Conservation (phyloP, 768 basidiomycete genomes). For the Suillus subaureus region DNA sequence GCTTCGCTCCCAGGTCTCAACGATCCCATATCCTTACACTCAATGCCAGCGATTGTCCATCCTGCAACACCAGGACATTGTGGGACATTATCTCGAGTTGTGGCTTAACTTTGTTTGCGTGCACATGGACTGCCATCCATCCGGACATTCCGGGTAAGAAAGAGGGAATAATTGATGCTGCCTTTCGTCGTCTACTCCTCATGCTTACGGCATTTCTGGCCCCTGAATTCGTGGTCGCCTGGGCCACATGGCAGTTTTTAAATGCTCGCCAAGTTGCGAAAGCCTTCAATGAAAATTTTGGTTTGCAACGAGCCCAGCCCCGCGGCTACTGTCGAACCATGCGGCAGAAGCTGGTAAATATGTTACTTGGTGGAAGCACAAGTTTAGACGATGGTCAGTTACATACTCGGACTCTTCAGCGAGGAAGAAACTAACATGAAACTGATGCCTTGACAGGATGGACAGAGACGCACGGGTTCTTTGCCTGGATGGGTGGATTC, state of each 20-base stretch:
- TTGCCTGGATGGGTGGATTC: neutral
- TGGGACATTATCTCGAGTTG: constrained; percentile 29
- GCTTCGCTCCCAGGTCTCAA: neutral
- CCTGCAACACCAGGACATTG: constrained; percentile 10
- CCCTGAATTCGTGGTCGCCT: neutral
- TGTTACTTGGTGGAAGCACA: neutral
- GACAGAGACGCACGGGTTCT: neutral
- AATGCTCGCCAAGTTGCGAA: constrained; percentile 14
- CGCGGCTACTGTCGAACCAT: neutral
- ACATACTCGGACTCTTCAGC: neutral
- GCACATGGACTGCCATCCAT: constrained; percentile 34
- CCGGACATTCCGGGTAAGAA: constrained; percentile 28
- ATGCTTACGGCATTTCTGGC: constrained; percentile 20
- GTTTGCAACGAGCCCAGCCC: neutral
- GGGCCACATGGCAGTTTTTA: constrained; percentile 19
- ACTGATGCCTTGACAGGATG: neutral
- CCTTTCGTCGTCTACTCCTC: constrained; percentile 14
- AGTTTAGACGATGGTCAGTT: neutral
- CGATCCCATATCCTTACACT: neutral
- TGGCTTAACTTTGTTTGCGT: constrained; percentile 30
- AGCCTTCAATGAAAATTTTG: neutral
- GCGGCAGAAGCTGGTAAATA: too few relatives aligned
- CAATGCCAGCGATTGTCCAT: neutral
- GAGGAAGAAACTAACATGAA: neutral
- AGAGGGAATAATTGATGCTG: constrained; percentile 5